Evolutionary conservation across 2,329 filamentous ascomycete species (phyloP), one percentile per base, ranked within the genome.

Genomic region (Trichophyton simii): DNA sequence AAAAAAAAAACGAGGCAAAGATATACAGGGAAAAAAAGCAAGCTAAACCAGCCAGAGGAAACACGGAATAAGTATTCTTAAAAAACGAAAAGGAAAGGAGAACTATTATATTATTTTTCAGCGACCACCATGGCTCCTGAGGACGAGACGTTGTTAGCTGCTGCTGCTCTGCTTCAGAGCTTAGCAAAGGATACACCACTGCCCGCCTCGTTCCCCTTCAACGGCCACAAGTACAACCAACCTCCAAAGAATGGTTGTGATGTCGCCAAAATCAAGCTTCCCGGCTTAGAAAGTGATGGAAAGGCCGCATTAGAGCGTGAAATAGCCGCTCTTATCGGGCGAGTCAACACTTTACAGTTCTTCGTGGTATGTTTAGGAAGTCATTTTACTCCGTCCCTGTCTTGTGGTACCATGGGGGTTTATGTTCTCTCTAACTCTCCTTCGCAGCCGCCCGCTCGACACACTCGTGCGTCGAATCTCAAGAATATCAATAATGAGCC

Each of bases 291-390:
- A 63, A 87, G 83, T 52, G 76, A 83, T 41, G 87, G 87, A 66
- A 97, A 97, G 77, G 80, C 83, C 66, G 82, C 82, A 36, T 83
- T 97, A 64, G 91, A 97, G 76, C 80, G 82, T 63, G 92, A 97
- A 76, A 82, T 99, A 62, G 83, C 87, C 58, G 87, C 88, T 61
- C 82, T 97, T 65, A 83, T 87, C 63, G 78, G 85, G 64, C 82
- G 94, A 67, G 84, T 97, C 67, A 87, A 91, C 66, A 84, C 86
- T 66, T 83, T 97, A 67, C 91, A 97, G 78, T 84, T 84, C 67
- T 87, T 87, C 76, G 87, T 88, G 66, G 83, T 82, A 70, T 44
- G 41, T n/a, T 18, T 18, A 44, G n/a, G 6, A 38, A 38, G 3
- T 7, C 34, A 38, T 13, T 38, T 34, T 13, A 13, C 34, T 8